Evolutionary conservation across 108 stramenopile species (phyloP), one percentile per base, ranked within the genome.

Genomic region (Stephanodiscus minutulus): DNA sequence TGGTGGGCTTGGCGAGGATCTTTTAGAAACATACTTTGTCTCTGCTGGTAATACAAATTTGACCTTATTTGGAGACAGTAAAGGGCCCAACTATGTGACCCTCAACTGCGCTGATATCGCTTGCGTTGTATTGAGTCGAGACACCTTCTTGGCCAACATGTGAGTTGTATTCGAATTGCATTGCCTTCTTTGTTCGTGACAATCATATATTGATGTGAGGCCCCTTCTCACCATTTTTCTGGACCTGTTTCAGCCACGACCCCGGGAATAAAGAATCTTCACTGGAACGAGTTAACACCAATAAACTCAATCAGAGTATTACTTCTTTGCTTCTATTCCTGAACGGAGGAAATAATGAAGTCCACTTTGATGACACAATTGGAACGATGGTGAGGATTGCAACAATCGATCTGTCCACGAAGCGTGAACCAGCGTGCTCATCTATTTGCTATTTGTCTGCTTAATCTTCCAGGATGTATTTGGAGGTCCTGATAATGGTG

Each of bases 101-200:
- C 20, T 74, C 15, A 52, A 59, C 1, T 81, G 80, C 47, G 56
- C 74, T 24, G 68, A 81, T 46, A 36, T 75, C 47, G 69, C 61
- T 7, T 71, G 69, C 39, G 29, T 33, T 50, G 17, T 81, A 13
- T 59, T 81, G 39, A 50, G 46, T 31, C 47, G 80, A 22, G 68
- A 64, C n/a, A 81, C 66, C 31, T 81, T 81, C 61, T 50, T 81
- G 47, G 80, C 80, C 43, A 81, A 81, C 36, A 74, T 81, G 54
- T 55, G 54, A 55, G 54, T 55, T 55, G 11, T 28, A 55, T n/a
- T 55, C 0, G 0, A 5, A 55, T 28, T 28, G 24, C 22, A 25
- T 49, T 25, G 25, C 13, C 24, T 25, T 55, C 8, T 55, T 28
- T 28, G 21, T 28, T 24, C 54, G 7, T 27, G 1, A 55, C 21